Percentiles rank a stretch among this genome's conserved stretches.
These are phyloP conservation scores for Nepenthes alata DNA, from an alignment of 179 eudicot species.

Conservation along the genomic window DNA sequence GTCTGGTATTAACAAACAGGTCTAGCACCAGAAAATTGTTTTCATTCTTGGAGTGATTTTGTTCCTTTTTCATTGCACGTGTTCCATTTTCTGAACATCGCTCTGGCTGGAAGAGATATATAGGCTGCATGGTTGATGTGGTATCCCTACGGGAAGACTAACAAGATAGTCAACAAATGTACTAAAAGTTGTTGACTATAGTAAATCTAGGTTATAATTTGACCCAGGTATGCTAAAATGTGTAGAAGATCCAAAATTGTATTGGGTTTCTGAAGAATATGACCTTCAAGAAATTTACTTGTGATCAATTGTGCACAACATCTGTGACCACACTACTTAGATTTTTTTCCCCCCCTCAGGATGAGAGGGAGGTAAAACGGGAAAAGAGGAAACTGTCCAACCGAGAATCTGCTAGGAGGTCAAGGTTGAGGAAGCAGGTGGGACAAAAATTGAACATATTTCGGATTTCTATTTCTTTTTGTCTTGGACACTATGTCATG, in stretches of 20 bases:
- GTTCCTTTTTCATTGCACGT: too few relatives aligned
- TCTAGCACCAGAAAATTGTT: neutral
- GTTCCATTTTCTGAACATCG: too few relatives aligned
- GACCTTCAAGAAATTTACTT: neutral
- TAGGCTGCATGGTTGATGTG: too few relatives aligned
- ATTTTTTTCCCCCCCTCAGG: slow-evolving; percentile 21
- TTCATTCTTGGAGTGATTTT: too few relatives aligned
- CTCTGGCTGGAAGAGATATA: too few relatives aligned
- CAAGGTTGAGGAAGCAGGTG: slow-evolving; percentile 92
- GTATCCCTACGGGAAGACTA: too few relatives aligned
- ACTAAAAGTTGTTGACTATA: too few relatives aligned
- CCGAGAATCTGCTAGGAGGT: slow-evolving; percentile 95
- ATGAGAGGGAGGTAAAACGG: slow-evolving; percentile 67
- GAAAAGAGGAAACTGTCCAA: slow-evolving; percentile 95
- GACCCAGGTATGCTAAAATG: too few relatives aligned
- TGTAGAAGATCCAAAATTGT: too few relatives aligned
- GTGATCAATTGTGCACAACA: neutral
- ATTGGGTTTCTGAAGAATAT: too few relatives aligned
- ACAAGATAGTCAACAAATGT: too few relatives aligned
- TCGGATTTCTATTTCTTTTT: neutral
- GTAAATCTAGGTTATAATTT: too few relatives aligned
- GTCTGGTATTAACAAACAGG: slow-evolving; percentile 21
- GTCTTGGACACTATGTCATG: neutral
- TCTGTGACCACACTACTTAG: neutral
- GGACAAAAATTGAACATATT: neutral